Evolutionary conservation across 129 eudicot genomes (phyloP).

Genomic region (Glebionis coronaria): DNA sequence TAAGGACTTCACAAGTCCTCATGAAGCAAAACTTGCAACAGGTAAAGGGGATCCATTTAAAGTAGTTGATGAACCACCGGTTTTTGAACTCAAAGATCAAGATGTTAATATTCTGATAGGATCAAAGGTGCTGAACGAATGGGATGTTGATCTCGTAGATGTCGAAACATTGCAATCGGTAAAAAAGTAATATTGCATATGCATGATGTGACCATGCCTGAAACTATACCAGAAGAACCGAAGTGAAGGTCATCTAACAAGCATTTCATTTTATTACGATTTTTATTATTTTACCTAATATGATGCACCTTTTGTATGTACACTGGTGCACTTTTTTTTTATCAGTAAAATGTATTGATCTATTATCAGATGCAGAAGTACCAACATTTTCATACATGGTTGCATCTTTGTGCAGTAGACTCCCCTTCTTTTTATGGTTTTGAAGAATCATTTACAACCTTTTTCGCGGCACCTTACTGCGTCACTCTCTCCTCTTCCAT

Average conservation of each 20-base stretch:
- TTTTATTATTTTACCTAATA: too few species aligned
- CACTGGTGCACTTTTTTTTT: too few species aligned
- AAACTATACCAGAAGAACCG: slow-evolving; percentile 64
- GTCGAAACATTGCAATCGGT: slow-evolving; percentile 56
- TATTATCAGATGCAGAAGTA: too few species aligned
- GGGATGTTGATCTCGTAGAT: slow-evolving; percentile 33
- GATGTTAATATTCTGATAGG: slow-evolving; percentile 61
- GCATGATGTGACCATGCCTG: slow-evolving; percentile 84
- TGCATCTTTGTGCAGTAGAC: too few species aligned
- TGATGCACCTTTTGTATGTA: too few species aligned
- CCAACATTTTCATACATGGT: too few species aligned
- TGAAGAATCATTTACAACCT: too few species aligned
- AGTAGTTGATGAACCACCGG: slow-evolving; percentile 41
- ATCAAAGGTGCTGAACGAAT: slow-evolving; percentile 35
- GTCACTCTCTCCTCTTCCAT: too few species aligned
- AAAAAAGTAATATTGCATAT: slow-evolving; percentile 70
- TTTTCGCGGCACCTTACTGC: too few species aligned
- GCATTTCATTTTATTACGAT: too few species aligned
- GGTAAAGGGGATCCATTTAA: slow-evolving; percentile 67
- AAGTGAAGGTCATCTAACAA: slow-evolving; percentile 77
- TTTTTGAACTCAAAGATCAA: slow-evolving; percentile 55
- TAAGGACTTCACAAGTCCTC: slow-evolving; percentile 80
- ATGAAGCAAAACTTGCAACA: slow-evolving; percentile 87
- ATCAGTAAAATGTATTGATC: too few species aligned
- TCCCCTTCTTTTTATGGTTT: too few species aligned